phyloP scores from a whole-genome alignment of 345 rosid species.

The Moricandia arvensis region DNA sequence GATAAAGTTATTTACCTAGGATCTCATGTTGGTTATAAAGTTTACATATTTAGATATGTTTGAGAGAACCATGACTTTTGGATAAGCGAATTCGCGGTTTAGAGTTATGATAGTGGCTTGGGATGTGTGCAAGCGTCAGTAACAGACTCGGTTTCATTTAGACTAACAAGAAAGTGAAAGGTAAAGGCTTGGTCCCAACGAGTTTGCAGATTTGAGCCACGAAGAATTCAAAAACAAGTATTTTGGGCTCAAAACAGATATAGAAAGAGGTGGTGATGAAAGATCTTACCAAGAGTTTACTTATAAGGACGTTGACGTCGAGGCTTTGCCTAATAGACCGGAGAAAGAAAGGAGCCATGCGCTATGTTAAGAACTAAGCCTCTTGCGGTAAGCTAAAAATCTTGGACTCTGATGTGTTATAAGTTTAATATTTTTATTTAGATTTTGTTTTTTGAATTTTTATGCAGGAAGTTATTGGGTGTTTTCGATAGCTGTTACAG shows the following conservation, averaged over 20 bases:
- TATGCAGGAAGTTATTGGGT: constrained; percentile 93
- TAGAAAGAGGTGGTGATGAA: constrained; percentile 22
- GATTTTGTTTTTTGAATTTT: neutral
- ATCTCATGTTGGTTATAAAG: too few relatives aligned
- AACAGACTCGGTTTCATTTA: too few relatives aligned
- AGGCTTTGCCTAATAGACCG: constrained; percentile 63
- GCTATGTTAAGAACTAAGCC: constrained; percentile 79
- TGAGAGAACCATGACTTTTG: neutral
- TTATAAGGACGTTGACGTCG: constrained; percentile 36
- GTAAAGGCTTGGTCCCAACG: constrained; percentile 81
- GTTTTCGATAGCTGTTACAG: constrained; percentile 80
- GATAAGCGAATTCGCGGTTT: neutral
- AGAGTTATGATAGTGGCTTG: neutral
- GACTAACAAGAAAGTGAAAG: constrained; percentile 53
- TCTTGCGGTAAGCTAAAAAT: constrained; percentile 54
- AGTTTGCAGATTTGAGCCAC: constrained; percentile 75
- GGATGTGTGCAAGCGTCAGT: neutral
- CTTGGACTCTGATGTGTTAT: neutral
- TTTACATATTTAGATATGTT: too few relatives aligned
- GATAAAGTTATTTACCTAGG: too few relatives aligned
- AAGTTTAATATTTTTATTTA: neutral
- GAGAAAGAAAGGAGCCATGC: constrained; percentile 84
- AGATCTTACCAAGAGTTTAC: constrained; percentile 29
- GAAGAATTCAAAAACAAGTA: constrained; percentile 72
- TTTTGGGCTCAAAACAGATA: constrained; percentile 49